Base-by-base conservation (phyloP, 345 rosid genomes). In the Camelina hispida region DNA sequence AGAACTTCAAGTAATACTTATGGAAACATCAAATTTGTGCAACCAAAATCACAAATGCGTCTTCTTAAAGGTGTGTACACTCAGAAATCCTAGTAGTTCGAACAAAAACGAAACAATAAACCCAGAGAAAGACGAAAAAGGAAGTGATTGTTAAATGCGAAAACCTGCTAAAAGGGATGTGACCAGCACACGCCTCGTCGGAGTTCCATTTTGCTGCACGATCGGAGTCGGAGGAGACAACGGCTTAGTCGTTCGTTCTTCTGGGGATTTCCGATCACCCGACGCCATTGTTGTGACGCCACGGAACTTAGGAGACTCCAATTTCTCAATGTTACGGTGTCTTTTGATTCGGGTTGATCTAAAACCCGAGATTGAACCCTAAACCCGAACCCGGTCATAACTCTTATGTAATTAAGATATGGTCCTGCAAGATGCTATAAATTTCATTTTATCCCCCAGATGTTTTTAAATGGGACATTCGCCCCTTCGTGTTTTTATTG, bases 151-250 rank as follows among this genome's bases (percentile, higher is more conserved):
- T 5, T 25, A 2, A 47, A 68, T 28, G 46, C 52, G 40, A 42
- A 42, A 72, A 92, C 96, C 97, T 85, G 87, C 96, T 20, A 88
- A 79, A 59, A 90, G 51, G 2, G 91, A 81, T 15, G 92, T 88
- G 79, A 84, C 64, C 61, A 92, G 51, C 9, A 90, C 71, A 7
- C 85, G 88, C 61, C 80, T 85, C 83, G 72, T 87, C 89, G 88
- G 85, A 68, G 82, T 76, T 30, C 32, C 54, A 6, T 82, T 50
- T 16, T 81, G 46, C 8, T 83, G 52, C 38, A 73, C 54, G 1
- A 80, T 42, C 12, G 84, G 68, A 5, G 84, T 66, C 18, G 82
- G 72, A 11, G 80, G 72, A 38, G 81, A 42, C 1, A 69, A 62
- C 16, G 58, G 50, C 42, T 64, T 57, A 56, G 9, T 56, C 14